These are phyloP conservation scores for Saussurea involucrata DNA, from an alignment of 129 eudicot species.

Conservation along the genomic window DNA sequence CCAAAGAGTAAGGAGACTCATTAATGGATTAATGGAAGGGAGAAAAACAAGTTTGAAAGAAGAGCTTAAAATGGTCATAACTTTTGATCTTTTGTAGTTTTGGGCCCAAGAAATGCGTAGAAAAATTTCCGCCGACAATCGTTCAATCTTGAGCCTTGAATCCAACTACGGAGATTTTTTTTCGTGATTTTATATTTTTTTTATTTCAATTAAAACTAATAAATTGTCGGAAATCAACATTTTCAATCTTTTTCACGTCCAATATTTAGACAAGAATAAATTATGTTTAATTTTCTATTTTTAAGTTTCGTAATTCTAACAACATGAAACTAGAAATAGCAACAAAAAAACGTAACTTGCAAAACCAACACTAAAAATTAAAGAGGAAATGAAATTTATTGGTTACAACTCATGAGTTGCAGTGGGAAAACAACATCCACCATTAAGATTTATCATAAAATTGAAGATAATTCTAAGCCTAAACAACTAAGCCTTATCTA, in stretches of 20 bases:
- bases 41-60: not conserved
- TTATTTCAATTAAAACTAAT: not conserved
- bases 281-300: not conserved
- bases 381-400: too few relatives aligned
- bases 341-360: too few relatives aligned
- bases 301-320: not conserved
- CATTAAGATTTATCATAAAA: too few relatives aligned
- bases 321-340: not conserved
- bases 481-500: too few relatives aligned
- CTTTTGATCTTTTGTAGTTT: not conserved
- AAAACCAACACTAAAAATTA: too few relatives aligned
- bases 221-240: not conserved
- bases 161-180: not conserved
- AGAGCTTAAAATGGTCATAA: not conserved
- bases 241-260: not conserved
- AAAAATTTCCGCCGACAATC: not conserved
- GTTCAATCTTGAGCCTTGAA: not conserved
- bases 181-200: not conserved
- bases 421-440: too few relatives aligned
- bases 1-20: not conserved
- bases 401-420: too few relatives aligned
- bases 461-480: too few relatives aligned
- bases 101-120: not conserved
- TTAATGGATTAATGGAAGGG: not conserved
- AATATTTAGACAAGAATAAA: not conserved